Conservation (phyloP, 257 asterid species). For the Hygrophila difformis region DNA sequence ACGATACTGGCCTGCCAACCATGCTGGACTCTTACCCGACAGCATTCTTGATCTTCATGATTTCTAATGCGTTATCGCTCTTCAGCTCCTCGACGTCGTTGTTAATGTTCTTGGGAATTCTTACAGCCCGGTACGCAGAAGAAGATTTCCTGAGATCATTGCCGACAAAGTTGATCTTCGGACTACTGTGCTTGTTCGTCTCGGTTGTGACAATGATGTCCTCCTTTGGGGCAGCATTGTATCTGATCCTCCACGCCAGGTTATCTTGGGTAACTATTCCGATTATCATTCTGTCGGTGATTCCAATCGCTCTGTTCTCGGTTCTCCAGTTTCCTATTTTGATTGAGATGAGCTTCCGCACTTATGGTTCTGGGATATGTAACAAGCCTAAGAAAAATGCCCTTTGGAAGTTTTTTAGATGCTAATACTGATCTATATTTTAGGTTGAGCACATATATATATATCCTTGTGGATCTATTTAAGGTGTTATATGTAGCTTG, state of each 20-base stretch:
- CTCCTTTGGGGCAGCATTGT: slow-evolving; percentile 20
- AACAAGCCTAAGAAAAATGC: no score
- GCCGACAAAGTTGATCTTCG: slow-evolving; percentile 19
- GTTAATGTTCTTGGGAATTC: slow-evolving; percentile 26
- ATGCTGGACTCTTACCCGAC: slow-evolving; percentile 9
- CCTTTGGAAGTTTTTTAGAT: no score
- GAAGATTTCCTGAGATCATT: slow-evolving; percentile 14
- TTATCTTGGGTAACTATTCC: slow-evolving; percentile 20
- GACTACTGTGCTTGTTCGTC: slow-evolving; percentile 15
- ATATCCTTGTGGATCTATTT: no score
- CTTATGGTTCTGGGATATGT: no score
- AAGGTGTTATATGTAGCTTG: no score
- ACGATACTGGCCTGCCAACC: slow-evolving; percentile 9
- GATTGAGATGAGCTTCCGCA: slow-evolving; percentile 19
- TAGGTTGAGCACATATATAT: no score
- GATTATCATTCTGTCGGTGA: slow-evolving; percentile 9
- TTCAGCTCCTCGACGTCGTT: slow-evolving; percentile 19
- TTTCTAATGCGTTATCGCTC: slow-evolving; percentile 24
- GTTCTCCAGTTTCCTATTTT: slow-evolving; percentile 17
- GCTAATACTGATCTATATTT: no score
- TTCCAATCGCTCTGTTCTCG: slow-evolving; percentile 14
- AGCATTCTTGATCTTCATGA: slow-evolving; percentile 19
- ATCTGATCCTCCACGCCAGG: slow-evolving; percentile 13
- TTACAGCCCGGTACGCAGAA: slow-evolving; percentile 21
- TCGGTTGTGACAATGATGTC: slow-evolving; percentile 21